These are phyloP conservation scores for Geosmithia putterillii DNA, from an alignment of 2,329 filamentous ascomycete species.

Conservation along the genomic window DNA sequence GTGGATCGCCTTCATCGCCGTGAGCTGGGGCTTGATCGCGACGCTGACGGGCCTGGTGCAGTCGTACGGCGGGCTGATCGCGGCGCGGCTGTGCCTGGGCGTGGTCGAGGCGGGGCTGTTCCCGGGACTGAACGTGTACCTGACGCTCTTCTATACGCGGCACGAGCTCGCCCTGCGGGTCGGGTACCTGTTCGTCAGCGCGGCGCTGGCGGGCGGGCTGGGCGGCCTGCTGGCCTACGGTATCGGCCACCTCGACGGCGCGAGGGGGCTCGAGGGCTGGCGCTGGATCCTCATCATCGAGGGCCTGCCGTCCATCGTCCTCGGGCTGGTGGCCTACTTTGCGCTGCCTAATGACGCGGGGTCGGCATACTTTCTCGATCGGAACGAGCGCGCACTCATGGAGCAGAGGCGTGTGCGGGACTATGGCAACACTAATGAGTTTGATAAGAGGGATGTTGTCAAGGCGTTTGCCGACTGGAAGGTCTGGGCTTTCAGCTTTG, in stretches of 20 bases:
- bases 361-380: conserved; percentile 46
- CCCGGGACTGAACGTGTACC: conserved; percentile 54
- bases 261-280: conserved; percentile 54
- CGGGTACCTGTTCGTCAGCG: conserved; percentile 59
- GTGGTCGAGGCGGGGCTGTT: conserved; percentile 59
- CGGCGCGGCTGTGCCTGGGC: conserved; percentile 56
- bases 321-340: conserved; percentile 21
- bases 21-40: conserved; percentile 56
- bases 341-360: conserved; percentile 24
- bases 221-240: conserved; percentile 64
- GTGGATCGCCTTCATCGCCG: conserved; percentile 53
- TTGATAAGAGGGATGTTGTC: conserved; percentile 48
- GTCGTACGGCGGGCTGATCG: conserved; percentile 53
- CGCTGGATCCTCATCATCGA: conserved; percentile 55
- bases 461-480: conserved; percentile 65
- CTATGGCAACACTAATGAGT: conserved; percentile 35
- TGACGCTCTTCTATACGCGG: conserved; percentile 68
- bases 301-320: conserved; percentile 25
- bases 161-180: conserved; percentile 60
- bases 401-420: conserved; percentile 20
- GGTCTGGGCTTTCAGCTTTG: conserved; percentile 56
- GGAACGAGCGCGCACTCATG: conserved; percentile 55
- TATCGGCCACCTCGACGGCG: conserved; percentile 61
- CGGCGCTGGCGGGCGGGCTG: conserved; percentile 58
- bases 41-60: conserved; percentile 56